phyloP scores from a whole-genome alignment of 306 rosid species.

The Cercis canadensis region DNA sequence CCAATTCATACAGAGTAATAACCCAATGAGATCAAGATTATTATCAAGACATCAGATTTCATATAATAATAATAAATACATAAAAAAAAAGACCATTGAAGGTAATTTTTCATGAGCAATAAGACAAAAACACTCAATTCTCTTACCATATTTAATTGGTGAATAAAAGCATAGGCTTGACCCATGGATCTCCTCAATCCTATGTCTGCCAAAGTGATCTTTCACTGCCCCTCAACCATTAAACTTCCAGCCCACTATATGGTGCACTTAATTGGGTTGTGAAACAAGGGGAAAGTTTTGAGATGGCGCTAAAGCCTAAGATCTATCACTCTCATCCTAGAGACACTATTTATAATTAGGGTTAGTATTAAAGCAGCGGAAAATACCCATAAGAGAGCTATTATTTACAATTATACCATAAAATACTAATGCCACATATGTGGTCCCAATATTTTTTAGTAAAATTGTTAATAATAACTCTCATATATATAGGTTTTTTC shows the following conservation, averaged over 20 bases:
- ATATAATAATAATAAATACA: too few species aligned
- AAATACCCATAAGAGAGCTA: constrained; percentile 16
- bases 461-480: too few species aligned
- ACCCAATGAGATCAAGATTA: too few species aligned
- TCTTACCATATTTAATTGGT: constrained; percentile 5
- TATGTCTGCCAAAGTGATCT: not conserved
- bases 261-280: not conserved
- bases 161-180: constrained; percentile 1
- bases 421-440: not conserved
- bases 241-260: not conserved
- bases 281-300: not conserved
- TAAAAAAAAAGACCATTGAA: too few species aligned
- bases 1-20: not conserved
- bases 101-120: too few species aligned
- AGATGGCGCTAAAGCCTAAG: not conserved
- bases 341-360: constrained; percentile 28
- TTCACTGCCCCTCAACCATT: not conserved
- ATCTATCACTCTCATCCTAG: not conserved
- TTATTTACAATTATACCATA: not conserved
- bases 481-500: too few species aligned
- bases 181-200: not conserved
- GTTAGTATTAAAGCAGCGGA: not conserved
- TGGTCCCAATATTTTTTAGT: too few species aligned
- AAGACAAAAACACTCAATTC: not conserved
- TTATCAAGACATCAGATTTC: too few species aligned